Conservation (phyloP, 2,329 filamentous ascomycete species). For the Xylariaceae sp. region DNA sequence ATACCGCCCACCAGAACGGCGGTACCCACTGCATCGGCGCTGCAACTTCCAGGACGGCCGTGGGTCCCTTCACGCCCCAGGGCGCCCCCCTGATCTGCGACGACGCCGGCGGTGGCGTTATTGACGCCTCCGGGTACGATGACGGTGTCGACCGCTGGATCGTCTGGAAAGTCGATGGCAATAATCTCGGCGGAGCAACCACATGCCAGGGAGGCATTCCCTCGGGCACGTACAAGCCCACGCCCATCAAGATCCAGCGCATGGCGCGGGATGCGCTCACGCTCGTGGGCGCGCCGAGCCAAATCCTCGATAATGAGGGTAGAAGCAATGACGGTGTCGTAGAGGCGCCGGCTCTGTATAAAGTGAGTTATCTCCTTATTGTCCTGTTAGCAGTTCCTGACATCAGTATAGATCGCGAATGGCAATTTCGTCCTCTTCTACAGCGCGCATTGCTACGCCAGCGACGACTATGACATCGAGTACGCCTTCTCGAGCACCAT, state of each 20-base stretch:
- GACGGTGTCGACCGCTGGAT: slow-evolving; percentile 31
- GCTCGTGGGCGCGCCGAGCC: slow-evolving; percentile 22
- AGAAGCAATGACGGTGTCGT: slow-evolving; percentile 29
- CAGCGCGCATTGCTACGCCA: slow-evolving; percentile 31
- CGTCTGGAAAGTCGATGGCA: slow-evolving; percentile 32
- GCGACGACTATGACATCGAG: slow-evolving; percentile 33
- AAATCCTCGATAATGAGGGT: slow-evolving; percentile 30
- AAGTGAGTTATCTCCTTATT: slow-evolving; percentile 3
- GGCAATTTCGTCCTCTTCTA: slow-evolving; percentile 31
- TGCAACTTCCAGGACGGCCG: slow-evolving; percentile 26
- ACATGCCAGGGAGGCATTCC: slow-evolving; percentile 28
- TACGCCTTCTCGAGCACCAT: slow-evolving; percentile 31
- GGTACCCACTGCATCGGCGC: slow-evolving; percentile 31
- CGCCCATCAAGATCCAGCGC: slow-evolving; percentile 30
- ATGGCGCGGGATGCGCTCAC: slow-evolving; percentile 29
- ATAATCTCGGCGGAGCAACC: slow-evolving; percentile 30
- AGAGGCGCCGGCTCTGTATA: slow-evolving; percentile 30
- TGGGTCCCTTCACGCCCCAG: slow-evolving; percentile 27
- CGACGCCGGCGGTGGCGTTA: slow-evolving; percentile 27
- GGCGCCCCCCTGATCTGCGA: slow-evolving; percentile 28
- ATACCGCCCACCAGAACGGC: slow-evolving; percentile 27
- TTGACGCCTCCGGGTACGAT: slow-evolving; percentile 31
- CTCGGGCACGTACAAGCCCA: slow-evolving; percentile 25
- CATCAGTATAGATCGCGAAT: slow-evolving; percentile 14
- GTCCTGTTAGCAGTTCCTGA: background rate